A percentile compares a stretch with the other conserved stretches of the same genome.
Conservation (phyloP, 2,329 filamentous ascomycete species). For the Colletotrichum echinochloae region DNA sequence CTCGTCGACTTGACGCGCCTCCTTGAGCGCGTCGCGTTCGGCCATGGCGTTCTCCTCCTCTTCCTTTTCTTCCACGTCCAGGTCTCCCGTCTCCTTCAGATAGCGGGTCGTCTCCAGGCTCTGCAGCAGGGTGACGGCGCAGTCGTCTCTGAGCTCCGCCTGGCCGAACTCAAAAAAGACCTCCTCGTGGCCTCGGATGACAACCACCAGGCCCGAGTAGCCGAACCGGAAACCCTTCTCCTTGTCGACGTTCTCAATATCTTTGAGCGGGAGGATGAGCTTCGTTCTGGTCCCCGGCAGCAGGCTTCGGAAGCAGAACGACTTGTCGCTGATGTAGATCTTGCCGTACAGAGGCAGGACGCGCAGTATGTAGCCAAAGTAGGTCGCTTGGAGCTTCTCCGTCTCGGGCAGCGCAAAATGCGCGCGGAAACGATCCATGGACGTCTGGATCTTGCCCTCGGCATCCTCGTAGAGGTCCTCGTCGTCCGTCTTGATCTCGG, state of each 20-base stretch:
- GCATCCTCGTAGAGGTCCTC: conserved; percentile 66
- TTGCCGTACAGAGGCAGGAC: conserved; percentile 95
- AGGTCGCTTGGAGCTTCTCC: conserved; percentile 88
- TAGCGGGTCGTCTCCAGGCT: conserved; percentile 79
- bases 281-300: conserved; percentile 92
- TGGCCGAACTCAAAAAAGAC: conserved; percentile 94
- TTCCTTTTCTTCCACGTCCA: conserved; percentile 76
- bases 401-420: conserved; percentile 90
- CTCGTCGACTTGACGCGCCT: conserved; percentile 70
- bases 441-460: conserved; percentile 73
- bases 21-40: conserved; percentile 84
- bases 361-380: conserved; percentile 91
- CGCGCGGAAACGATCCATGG: conserved; percentile 84
- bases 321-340: conserved; percentile 89
- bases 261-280: conserved; percentile 88
- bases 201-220: conserved; percentile 90
- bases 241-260: conserved; percentile 93
- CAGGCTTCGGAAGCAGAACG: conserved; percentile 93
- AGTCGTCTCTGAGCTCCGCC: conserved; percentile 86
- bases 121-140: conserved; percentile 82
- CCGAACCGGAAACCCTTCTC: conserved; percentile 95
- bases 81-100: conserved; percentile 75
- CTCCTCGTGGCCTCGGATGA: conserved; percentile 94
- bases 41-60: conserved; percentile 80
- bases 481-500: conserved; percentile 64